Conservation (phyloP, 768 basidiomycete genomes). For the Lactarius akahatsu region DNA sequence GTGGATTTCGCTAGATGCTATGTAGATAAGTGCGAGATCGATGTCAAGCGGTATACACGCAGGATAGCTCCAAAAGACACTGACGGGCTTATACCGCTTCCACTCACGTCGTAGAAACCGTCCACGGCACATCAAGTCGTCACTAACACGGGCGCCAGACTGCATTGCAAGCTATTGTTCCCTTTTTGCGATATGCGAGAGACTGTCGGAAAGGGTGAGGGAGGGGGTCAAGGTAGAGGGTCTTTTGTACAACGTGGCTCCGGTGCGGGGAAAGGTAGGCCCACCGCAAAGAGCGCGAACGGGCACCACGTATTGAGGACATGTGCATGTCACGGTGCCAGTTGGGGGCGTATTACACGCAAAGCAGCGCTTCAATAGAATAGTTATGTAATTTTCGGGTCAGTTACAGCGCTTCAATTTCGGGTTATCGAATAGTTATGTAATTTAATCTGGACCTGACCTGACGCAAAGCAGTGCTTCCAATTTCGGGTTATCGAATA, state of each 20-base stretch:
- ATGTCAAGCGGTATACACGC: not conserved
- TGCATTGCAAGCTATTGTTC: constrained; percentile 4
- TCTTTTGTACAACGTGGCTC: constrained; percentile 8
- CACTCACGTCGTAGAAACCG: constrained; percentile 25
- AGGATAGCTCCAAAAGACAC: not conserved
- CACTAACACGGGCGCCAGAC: not conserved
- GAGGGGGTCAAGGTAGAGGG: constrained; percentile 4
- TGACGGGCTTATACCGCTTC: constrained; percentile 20
- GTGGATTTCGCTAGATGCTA: constrained; percentile 28
- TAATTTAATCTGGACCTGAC: too few species aligned
- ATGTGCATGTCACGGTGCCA: constrained; percentile 10
- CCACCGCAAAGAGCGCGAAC: constrained; percentile 1
- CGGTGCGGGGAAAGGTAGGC: constrained; percentile 10
- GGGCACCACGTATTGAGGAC: constrained; percentile 14
- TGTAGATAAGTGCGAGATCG: not conserved
- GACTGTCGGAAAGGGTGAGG: not conserved
- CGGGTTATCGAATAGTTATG: not conserved
- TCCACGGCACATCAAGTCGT: constrained; percentile 22
- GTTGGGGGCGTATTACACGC: not conserved
- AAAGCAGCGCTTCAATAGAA: not conserved
- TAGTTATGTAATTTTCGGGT: not conserved
- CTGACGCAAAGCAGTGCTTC: not conserved
- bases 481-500: not conserved
- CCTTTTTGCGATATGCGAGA: not conserved
- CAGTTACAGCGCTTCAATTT: too few species aligned